phyloP scores from a whole-genome alignment of 129 eudicot genomes.

The Helianthus tuberosus region DNA sequence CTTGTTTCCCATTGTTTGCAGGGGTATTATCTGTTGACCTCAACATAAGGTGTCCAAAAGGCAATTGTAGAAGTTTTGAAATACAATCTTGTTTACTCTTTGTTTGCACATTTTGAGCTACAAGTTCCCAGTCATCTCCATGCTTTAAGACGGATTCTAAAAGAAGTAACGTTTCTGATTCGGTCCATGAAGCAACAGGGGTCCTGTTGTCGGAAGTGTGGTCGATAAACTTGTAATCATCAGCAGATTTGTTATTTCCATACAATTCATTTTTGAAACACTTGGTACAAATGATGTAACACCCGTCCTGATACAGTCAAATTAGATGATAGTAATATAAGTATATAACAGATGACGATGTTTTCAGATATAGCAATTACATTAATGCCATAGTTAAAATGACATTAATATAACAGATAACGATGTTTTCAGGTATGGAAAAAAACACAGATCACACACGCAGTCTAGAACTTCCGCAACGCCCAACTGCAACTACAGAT shows the following conservation, averaged over 20 bases:
- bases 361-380: too few relatives aligned
- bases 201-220: constrained; percentile 23
- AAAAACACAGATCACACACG: too few relatives aligned
- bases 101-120: constrained; percentile 72
- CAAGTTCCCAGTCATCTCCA: constrained; percentile 97
- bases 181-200: constrained; percentile 66
- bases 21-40: constrained; percentile 52
- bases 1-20: constrained; percentile 33
- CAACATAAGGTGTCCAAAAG: constrained; percentile 95
- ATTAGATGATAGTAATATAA: neutral
- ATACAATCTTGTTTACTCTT: constrained; percentile 86
- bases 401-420: too few relatives aligned
- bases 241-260: constrained; percentile 60
- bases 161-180: constrained; percentile 86
- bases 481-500: too few relatives aligned
- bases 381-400: too few relatives aligned
- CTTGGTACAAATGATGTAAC: constrained; percentile 59
- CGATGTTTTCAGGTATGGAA: too few relatives aligned
- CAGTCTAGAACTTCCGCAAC: too few relatives aligned
- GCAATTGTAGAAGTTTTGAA: constrained; percentile 84
- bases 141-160: constrained; percentile 84
- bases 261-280: constrained; percentile 67
- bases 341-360: too few relatives aligned
- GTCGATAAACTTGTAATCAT: constrained; percentile 70
- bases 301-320: constrained; percentile 53